phyloP scores from a whole-genome alignment of 192 early-diverging fungal genomes.

The Backusella psychrophila region DNA sequence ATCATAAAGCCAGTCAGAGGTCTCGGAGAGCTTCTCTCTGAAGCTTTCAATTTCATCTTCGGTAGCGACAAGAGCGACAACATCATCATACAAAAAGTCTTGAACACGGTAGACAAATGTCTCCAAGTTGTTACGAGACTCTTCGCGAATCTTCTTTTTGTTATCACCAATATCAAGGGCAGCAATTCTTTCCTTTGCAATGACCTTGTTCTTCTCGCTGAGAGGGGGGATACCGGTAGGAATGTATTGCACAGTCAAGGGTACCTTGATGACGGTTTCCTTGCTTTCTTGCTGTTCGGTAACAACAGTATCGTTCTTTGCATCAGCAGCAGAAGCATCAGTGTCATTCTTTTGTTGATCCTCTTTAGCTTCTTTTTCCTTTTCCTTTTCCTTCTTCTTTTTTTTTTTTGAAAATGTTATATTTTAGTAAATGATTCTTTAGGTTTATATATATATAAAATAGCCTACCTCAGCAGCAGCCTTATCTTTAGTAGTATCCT shows the following conservation, averaged over 20 bases:
- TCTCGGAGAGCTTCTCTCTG: conserved; percentile 48
- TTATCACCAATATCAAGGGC: conserved; percentile 74
- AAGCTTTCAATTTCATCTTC: conserved; percentile 70
- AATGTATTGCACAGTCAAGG: conserved; percentile 24
- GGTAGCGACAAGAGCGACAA: conserved; percentile 63
- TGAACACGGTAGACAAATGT: conserved; percentile 84
- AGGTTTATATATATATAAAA: not conserved
- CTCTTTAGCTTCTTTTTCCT: conserved; percentile 21
- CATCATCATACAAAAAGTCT: conserved; percentile 80
- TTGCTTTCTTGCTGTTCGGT: conserved; percentile 13
- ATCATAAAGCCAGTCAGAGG: conserved; percentile 86
- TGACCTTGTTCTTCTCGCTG: conserved; percentile 21
- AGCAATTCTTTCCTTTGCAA: conserved; percentile 32
- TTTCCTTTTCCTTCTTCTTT: no score
- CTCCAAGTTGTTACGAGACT: conserved; percentile 87
- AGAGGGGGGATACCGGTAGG: conserved; percentile 24
- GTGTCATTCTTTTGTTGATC: conserved; percentile 24
- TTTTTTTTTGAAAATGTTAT: not conserved
- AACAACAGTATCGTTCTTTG: conserved; percentile 9
- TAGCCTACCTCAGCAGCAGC: conserved; percentile 1
- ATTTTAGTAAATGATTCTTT: not conserved
- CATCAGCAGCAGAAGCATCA: conserved; percentile 24
- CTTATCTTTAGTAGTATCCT: conserved; percentile 37
- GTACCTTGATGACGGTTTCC: conserved; percentile 14
- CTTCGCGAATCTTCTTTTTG: conserved; percentile 68